Percentiles rank a stretch among this genome's conserved stretches.
These are phyloP conservation scores for Carex cristatella DNA, from an alignment of 176 grass and related monocot genomes.

Conservation along the genomic window DNA sequence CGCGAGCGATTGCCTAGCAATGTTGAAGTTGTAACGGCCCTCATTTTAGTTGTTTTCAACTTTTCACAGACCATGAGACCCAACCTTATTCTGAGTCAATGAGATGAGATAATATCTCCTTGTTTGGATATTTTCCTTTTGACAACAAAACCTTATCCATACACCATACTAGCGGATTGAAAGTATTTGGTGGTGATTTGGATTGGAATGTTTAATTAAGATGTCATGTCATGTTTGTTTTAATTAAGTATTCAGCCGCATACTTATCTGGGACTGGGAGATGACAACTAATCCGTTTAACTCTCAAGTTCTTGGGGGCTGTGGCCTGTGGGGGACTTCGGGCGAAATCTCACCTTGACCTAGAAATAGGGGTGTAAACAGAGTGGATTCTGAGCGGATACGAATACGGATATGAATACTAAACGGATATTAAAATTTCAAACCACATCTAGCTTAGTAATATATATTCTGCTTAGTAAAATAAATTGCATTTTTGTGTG, in stretches of 20 bases:
- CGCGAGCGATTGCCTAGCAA: not conserved
- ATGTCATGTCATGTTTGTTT: not conserved
- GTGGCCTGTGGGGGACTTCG: too few species aligned
- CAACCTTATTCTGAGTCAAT: not conserved
- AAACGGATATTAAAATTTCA: too few species aligned
- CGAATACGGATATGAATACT: too few species aligned
- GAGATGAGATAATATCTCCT: not conserved
- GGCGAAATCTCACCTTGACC: not conserved
- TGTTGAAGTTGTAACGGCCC: not conserved
- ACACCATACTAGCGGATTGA: too few species aligned
- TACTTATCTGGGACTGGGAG: not conserved
- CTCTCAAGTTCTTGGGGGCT: not conserved
- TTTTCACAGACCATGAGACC: not conserved
- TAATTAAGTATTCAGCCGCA: not conserved
- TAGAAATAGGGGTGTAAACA: not conserved
- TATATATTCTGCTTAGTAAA: too few species aligned
- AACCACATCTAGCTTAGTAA: too few species aligned
- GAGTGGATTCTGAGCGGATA: too few species aligned
- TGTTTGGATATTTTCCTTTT: conserved; percentile 7
- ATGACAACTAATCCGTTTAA: not conserved
- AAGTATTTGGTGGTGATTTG: not conserved
- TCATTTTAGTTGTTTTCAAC: not conserved
- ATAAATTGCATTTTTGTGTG: too few species aligned
- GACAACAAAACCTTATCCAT: conserved; percentile 12
- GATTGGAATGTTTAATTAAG: not conserved